Base-by-base conservation (phyloP, 768 basidiomycete genomes). In the Ramaria sp. region DNA sequence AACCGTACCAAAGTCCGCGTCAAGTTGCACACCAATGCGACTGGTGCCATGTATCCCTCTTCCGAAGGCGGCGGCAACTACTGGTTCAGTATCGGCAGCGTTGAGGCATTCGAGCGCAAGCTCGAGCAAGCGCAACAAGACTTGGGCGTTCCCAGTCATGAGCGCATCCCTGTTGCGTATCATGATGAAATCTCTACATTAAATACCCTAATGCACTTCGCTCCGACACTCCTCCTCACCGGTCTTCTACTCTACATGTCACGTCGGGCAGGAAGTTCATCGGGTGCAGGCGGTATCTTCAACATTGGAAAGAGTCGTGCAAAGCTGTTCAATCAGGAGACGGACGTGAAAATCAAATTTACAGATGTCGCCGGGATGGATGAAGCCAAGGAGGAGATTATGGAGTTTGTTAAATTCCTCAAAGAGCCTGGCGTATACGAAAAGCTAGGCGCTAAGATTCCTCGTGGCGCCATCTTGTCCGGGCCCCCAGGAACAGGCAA, bases 291-390 rank as follows among this genome's bases (percentile, higher is more conserved):
- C 24, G 93, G 95, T 39, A 94, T 98, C 50, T 98, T 99, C 74
- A 93, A 80, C 67, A 94, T 99, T 39, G 96, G 95, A 54, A 98
- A 98, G 75, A 93, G 91, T 66, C 82, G 78, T 59, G 96, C 96
- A 13, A 91, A 84, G 71, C 74, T 96, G 67, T 98, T 97, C 74
- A 97, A 98, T 76, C 88, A 95, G 74, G 95, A 99, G 63, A 92
- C 88, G 34, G 89, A 94, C 53, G 86, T 98, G 67, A 87, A 83
- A 68, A 83, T 88, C 65, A 88, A 88, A 69, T 99, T 99, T 75
- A 84, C 84, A 72, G 93, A 99, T 67, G 91, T 99, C 17, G 96
- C 96, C 13, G 96, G 96, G 38, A 98, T 98, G 95, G 96, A 99
- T 72, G 96, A 99, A 72, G 96, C 94, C 45, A 99, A 99, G 76